Evolutionary conservation across 2,329 filamentous ascomycete genomes (phyloP), one percentile per base, ranked within the genome.

Genomic region (Didymella arachidicola): DNA sequence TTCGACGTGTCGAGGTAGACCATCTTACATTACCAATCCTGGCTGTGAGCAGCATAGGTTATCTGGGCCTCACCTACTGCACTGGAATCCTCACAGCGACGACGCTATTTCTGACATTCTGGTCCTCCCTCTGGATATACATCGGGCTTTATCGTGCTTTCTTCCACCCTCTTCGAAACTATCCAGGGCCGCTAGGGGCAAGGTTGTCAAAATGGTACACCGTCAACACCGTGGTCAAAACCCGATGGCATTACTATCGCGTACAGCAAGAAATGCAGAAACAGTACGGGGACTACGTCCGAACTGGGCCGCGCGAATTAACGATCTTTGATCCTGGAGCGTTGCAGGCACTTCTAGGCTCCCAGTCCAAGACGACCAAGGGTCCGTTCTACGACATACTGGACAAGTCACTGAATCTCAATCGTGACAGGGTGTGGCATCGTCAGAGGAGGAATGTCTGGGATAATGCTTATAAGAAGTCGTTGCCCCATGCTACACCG

Each of bases 391-490:
- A 71, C 47, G 59, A 67, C 44, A 57, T 67, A 8, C 57, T 64
- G 45, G 67, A 71, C 16, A 58, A 45, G 19, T 69, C 69, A 4
- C 48, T 73, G 16, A 66, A 72, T 38, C 62, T 68, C 34, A 75
- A 65, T 41, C 66, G 72, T 18, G 63, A 73, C 50, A 68, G 61
- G 44, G 25, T 42, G 0, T 70, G 63, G 43, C 72, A 75, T 52
- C 64, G 65, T 11, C 61, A 68, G 43, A 59, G 70, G 14, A 66
- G 72, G 19, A 65, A 59, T 29, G 52, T 70, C n/a, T 74, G 71
- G 71, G 70, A 73, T 36, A 65, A 66, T n/a, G 69, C 61, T 2
- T 69, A 74, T 53, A 69, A 72, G 54, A 61, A 63, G 25, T 65
- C 70, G 2, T 59, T 73, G 10, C 62, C 66, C 12, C 58, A 63